phyloP scores from a whole-genome alignment of 2,329 filamentous ascomycete species.

The Endothia cerciana region DNA sequence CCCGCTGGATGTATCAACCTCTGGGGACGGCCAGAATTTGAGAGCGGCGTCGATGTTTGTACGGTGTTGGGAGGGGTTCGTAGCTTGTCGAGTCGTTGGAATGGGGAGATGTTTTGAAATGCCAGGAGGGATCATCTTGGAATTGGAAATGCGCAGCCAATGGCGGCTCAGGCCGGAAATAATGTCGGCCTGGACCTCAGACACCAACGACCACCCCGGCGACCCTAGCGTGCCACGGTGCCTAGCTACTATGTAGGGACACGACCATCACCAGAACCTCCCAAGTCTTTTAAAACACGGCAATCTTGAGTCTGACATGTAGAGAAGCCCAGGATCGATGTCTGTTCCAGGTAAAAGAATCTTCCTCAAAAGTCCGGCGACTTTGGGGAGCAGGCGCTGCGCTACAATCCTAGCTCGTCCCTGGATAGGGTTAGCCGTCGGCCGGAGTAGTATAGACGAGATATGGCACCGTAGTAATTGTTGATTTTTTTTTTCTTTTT shows the following conservation, averaged over 20 bases:
- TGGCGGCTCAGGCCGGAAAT: constrained; percentile 15
- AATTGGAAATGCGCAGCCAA: constrained; percentile 16
- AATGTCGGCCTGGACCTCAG: constrained; percentile 9
- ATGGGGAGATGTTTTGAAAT: constrained; percentile 3
- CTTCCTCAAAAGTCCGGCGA: neutral
- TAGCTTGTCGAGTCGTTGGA: constrained; percentile 2
- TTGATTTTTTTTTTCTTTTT: constrained; percentile 3
- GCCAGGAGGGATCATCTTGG: constrained; percentile 4
- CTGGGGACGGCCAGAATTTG: neutral
- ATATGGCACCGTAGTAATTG: constrained; percentile 4
- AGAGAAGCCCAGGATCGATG: neutral
- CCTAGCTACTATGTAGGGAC: neutral
- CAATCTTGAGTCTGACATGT: neutral
- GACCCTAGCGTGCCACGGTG: neutral
- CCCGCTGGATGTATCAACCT: neutral
- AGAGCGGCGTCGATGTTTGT: neutral
- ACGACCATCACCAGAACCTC: neutral
- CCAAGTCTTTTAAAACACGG: neutral
- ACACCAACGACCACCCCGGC: constrained; percentile 6
- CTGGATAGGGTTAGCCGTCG: neutral
- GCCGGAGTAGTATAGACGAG: neutral
- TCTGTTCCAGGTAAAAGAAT: too few relatives aligned
- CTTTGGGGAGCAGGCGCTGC: neutral
- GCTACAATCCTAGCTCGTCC: neutral
- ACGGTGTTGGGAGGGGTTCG: neutral